Evolutionary conservation across 345 rosid genomes (phyloP).

Genomic region (Brassica nigra): DNA sequence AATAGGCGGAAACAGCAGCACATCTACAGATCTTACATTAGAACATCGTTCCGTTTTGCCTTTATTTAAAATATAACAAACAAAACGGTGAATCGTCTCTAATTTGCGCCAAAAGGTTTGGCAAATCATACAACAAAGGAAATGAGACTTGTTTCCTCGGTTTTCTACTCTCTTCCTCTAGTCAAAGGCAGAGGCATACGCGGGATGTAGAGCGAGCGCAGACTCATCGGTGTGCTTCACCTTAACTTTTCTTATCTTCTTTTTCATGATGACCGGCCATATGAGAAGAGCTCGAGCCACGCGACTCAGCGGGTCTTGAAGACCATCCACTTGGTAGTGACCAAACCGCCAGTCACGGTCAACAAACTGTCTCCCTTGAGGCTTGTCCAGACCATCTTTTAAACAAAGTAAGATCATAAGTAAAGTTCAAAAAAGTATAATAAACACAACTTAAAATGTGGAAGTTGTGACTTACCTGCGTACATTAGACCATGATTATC

Average conservation of each 20-base stretch:
- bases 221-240: constrained; percentile 48
- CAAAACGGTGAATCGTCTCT: constrained; percentile 6
- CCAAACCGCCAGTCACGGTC: constrained; percentile 95
- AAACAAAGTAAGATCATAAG: constrained; percentile 17
- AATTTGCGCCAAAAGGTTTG: constrained; percentile 18
- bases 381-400: constrained; percentile 87
- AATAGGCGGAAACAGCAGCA: neutral
- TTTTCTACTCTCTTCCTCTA: constrained; percentile 15
- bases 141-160: neutral
- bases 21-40: neutral
- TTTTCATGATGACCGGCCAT: constrained; percentile 48
- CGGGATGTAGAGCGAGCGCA: constrained; percentile 47
- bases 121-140: constrained; percentile 14
- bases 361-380: constrained; percentile 54
- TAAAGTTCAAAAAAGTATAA: neutral
- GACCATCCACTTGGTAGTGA: constrained; percentile 92
- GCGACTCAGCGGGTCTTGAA: constrained; percentile 86
- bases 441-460: neutral
- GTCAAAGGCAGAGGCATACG: constrained; percentile 38
- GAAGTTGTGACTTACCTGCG: constrained; percentile 63
- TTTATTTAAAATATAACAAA: constrained; percentile 8
- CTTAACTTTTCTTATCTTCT: constrained; percentile 47
- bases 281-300: constrained; percentile 51
- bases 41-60: constrained; percentile 15
- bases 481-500: constrained; percentile 79